Conservation (phyloP, 208 protist genomes). For the Crithidia acanthocephali region DNA sequence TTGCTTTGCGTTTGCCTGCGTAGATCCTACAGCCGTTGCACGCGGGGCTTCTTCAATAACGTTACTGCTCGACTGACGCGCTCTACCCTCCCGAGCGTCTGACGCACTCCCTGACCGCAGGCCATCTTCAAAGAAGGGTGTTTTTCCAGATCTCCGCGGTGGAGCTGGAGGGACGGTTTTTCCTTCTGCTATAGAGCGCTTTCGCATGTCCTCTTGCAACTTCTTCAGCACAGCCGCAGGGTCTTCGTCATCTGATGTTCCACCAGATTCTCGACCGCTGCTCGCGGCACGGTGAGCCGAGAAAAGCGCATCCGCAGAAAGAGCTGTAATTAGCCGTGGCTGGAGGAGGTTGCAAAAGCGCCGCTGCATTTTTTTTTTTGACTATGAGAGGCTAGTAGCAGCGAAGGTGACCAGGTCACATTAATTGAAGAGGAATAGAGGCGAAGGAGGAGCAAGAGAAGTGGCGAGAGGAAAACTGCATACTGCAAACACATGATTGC, state of each 20-base stretch:
- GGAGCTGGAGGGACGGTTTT: slow-evolving; percentile 39
- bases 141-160: slow-evolving; percentile 47
- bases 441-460: too few relatives aligned
- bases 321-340: not conserved
- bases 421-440: too few relatives aligned
- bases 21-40: not conserved
- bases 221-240: slow-evolving; percentile 45
- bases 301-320: not conserved
- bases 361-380: slow-evolving; percentile 27
- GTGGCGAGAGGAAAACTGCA: too few relatives aligned
- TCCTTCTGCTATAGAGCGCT: slow-evolving; percentile 20
- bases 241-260: slow-evolving; percentile 40
- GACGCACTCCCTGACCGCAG: not conserved
- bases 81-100: not conserved
- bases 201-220: slow-evolving; percentile 44
- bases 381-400: not conserved
- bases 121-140: slow-evolving; percentile 33
- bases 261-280: not conserved
- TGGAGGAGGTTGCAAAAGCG: slow-evolving; percentile 4
- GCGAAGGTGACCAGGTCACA: not conserved
- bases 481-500: too few relatives aligned
- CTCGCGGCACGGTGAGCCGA: slow-evolving; percentile 1
- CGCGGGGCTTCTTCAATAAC: not conserved
- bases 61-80: not conserved
- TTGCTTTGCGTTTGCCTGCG: not conserved